Evolutionary conservation across 768 basidiomycete genomes (phyloP), one percentile per base, ranked within the genome.

Genomic region (Exsudoporus frostii): DNA sequence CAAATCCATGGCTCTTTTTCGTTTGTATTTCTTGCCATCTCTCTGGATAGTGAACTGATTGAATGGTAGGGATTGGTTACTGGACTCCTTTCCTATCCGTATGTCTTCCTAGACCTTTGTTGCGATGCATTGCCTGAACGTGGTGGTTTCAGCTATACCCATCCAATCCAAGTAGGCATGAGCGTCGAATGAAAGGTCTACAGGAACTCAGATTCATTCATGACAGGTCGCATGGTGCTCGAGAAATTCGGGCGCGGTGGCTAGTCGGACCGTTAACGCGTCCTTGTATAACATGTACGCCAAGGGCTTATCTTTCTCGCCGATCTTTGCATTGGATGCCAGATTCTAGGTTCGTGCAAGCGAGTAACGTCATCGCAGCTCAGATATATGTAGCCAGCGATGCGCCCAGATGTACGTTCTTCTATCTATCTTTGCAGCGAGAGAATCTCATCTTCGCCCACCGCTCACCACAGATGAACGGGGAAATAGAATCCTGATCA

Each of bases 371-470:
- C 45, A 68, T 85, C n/a, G 56, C 78, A 6, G 65, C 78, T 6
- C 78, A 86, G 49, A 77, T 87, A 25, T 86, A 87, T 59, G 76
- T 79, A 2, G 59, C 71, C 20, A 79, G 80, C 53, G 83, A 85
- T 59, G 79, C 79, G 0, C 83, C 83, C 2, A 67, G 70, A 55
- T 85, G 82, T 82, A 60, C 51, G 75, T 63, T 6, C 25, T 6
- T 29, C 10, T 20, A 34, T 33, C 0, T 7, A 7, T 34, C n/a
- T 22, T 22, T 25, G 7, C 2, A 7, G 4, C 24, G 22, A 19
- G 1, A 0, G 17, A 0, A 19, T 25, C 25, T 42, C 29, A 48
- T 20, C 1, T 22, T 4, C 29, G 34, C n/a, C 3, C 22, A 34
- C 8, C 13, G 11, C 14, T 5, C 4, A 2, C 13, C 14, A 3